These are phyloP conservation scores for Ophiostoma piceae DNA, from an alignment of 2,329 filamentous ascomycete genomes.

Conservation along the genomic window DNA sequence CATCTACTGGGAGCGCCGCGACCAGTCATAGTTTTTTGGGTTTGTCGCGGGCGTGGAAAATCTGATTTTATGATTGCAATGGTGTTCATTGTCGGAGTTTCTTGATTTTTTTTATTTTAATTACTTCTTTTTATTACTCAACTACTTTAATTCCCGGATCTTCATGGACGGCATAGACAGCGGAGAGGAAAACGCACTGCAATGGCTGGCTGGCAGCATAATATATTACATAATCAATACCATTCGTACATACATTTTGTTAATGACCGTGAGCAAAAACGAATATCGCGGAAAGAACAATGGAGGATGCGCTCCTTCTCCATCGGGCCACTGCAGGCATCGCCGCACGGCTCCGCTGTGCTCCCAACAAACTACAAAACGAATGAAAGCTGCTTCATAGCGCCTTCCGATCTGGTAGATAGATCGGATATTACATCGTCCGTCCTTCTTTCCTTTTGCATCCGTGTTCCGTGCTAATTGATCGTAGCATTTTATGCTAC, in stretches of 20 bases:
- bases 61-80: neutral
- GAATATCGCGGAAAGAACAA: too few species aligned
- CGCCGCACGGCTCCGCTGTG: neutral
- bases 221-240: neutral
- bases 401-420: neutral
- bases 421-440: too few species aligned
- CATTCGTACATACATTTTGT: neutral
- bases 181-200: neutral
- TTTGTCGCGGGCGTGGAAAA: neutral
- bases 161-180: conserved; percentile 4
- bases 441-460: neutral
- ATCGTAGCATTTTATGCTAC: neutral
- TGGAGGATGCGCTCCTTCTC: neutral
- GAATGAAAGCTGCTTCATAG: neutral
- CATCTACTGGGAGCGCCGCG: conserved; percentile 69
- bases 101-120: neutral
- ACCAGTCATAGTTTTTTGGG: conserved; percentile 34
- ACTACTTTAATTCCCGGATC: neutral
- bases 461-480: neutral
- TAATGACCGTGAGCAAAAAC: neutral
- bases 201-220: neutral
- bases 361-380: neutral
- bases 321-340: neutral
- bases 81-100: conserved; percentile 3
- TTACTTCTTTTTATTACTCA: neutral